phyloP scores from a whole-genome alignment of 2,329 filamentous ascomycete genomes.

The Septoria linicola region DNA sequence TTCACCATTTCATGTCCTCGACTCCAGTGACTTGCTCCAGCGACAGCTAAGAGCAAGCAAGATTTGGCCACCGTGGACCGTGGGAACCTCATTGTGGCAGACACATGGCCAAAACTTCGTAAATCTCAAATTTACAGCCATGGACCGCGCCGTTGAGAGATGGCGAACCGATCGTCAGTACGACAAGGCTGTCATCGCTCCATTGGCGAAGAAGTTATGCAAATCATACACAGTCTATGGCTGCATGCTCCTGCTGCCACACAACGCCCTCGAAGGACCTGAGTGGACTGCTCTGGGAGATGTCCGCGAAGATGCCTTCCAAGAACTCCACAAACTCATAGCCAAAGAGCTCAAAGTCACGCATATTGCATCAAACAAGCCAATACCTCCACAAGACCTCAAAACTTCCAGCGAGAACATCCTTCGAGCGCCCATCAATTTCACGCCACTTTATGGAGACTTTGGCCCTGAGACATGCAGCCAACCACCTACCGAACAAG shows the following conservation, averaged over 20 bases:
- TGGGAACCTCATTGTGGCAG: no score
- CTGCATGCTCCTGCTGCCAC: constrained; percentile 57
- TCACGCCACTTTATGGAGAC: constrained; percentile 69
- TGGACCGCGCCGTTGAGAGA: constrained; percentile 23
- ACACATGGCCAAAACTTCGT: no score
- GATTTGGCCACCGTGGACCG: no score
- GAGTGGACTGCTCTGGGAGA: constrained; percentile 39
- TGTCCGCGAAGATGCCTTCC: constrained; percentile 36
- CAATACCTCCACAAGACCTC: constrained; percentile 45
- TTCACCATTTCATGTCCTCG: no score
- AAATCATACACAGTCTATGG: constrained; percentile 56
- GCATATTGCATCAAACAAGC: constrained; percentile 59
- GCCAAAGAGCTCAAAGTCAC: constrained; percentile 48
- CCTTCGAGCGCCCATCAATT: constrained; percentile 68
- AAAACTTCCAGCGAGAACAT: constrained; percentile 52
- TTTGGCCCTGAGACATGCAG: constrained; percentile 60
- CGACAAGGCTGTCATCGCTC: not conserved
- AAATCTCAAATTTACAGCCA: not conserved
- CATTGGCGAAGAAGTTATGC: constrained; percentile 21
- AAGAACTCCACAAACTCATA: constrained; percentile 46
- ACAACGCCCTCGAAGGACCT: constrained; percentile 44
- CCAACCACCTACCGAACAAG: constrained; percentile 38
- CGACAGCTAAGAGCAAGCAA: no score
- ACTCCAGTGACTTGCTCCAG: no score
- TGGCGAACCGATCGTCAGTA: constrained; percentile 16